These are phyloP conservation scores for Dictyostelium discoideum DNA, from an alignment of 78 protist species.

Conservation along the genomic window DNA sequence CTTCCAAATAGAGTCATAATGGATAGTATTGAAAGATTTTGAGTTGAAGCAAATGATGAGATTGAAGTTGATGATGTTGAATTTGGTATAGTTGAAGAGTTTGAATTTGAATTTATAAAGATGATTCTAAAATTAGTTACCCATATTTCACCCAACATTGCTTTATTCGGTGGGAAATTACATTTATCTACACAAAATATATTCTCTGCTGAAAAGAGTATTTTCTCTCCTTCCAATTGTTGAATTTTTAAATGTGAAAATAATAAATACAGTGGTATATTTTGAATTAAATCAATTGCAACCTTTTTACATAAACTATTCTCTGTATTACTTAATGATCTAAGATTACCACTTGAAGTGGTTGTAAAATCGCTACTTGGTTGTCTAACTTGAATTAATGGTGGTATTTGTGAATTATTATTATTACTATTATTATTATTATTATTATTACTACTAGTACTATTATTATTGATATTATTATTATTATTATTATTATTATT, in stretches of 20 bases:
- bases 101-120: conserved; percentile 53
- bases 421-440: neutral
- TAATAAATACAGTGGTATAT: conserved; percentile 39
- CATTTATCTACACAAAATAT: conserved; percentile 65
- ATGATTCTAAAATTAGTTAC: conserved; percentile 61
- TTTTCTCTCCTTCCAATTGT: conserved; percentile 44
- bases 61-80: conserved; percentile 36
- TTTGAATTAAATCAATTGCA: conserved; percentile 63
- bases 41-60: conserved; percentile 25
- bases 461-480: neutral
- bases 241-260: conserved; percentile 42
- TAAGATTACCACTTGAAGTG: neutral
- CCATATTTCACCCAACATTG: conserved; percentile 65
- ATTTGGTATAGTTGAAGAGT: neutral
- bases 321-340: conserved; percentile 35
- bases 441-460: neutral
- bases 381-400: neutral
- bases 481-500: neutral
- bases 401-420: neutral
- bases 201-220: conserved; percentile 44
- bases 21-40: neutral
- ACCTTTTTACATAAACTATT: conserved; percentile 53
- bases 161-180: conserved; percentile 65
- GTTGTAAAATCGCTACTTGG: neutral
- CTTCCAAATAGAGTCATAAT: neutral